Evolutionary conservation across 2,329 filamentous ascomycete species (phyloP).

Genomic region (Colletotrichum filicis): DNA sequence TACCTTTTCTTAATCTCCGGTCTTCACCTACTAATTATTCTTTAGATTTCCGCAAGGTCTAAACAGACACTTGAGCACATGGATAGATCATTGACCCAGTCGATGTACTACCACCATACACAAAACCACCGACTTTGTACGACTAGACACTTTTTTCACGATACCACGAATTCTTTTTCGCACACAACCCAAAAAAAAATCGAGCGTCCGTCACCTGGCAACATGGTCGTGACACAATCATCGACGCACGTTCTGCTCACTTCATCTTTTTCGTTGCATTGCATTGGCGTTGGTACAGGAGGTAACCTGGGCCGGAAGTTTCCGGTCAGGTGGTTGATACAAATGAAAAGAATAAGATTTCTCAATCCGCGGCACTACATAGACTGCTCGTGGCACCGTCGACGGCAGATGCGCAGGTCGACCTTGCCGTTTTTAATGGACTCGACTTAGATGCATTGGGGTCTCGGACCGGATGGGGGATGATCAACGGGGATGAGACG

Average conservation of each 20-base stretch:
- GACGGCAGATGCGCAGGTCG: constrained; percentile 34
- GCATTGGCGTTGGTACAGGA: constrained; percentile 66
- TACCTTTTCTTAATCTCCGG: constrained; percentile 31
- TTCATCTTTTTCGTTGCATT: constrained; percentile 59
- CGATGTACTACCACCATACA: constrained; percentile 36
- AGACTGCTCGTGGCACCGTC: constrained; percentile 49
- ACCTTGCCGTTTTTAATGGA: constrained; percentile 34
- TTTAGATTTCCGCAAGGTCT: constrained; percentile 69
- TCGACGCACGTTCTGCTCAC: constrained; percentile 39
- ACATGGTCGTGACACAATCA: neutral
- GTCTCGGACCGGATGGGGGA: neutral
- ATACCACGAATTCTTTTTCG: constrained; percentile 56
- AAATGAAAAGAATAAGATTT: constrained; percentile 50
- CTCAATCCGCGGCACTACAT: constrained; percentile 51
- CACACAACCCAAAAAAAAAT: constrained; percentile 30
- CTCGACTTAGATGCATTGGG: constrained; percentile 30
- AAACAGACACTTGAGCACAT: constrained; percentile 36
- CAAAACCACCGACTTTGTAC: constrained; percentile 46
- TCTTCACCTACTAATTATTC: constrained; percentile 6
- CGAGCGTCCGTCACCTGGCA: constrained; percentile 18
- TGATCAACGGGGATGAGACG: neutral
- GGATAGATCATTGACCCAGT: constrained; percentile 21
- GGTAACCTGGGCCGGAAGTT: constrained; percentile 31
- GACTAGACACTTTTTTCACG: constrained; percentile 53
- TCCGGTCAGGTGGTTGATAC: constrained; percentile 44